Evolutionary conservation across 1,139 yeast species (phyloP), one percentile per base, ranked within the genome.

Genomic region (Hemisphaericaspora lyxosophila): DNA sequence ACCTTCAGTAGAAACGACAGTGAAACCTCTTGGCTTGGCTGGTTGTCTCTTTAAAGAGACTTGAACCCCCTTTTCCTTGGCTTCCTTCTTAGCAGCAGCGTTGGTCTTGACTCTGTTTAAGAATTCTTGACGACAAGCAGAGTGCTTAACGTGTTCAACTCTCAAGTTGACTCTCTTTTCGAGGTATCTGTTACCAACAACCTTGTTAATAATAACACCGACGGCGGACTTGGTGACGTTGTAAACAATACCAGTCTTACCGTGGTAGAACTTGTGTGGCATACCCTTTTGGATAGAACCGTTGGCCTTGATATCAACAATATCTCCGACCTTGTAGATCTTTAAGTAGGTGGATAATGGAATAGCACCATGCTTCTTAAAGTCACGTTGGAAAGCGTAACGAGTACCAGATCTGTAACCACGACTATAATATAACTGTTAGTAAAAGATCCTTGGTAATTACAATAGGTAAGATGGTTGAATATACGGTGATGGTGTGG

Each of bases 331-430:
- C 77, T 82, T 88, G 95, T 92, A 92, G 69, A 81, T 77, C 85
- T 87, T 89, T 81, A 92, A 78, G 94, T 90, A 92, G 70, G 95
- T 87, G 59, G 97, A 86, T 80, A 92, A 78, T 56, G 96, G 82
- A 69, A 89, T 81, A 64, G 84, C 74, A 75, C 97, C 98, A 78
- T 90, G 95, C 81, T 88, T 89, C 83, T 86, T 88, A 88, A 85
- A 90, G 84, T 90, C 97, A 80, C 97, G 94, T 78, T 89, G 88
- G 94, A 92, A 92, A 79, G 95, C 94, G 92, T 92, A 92, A 80
- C 98, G 95, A 80, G 97, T 92, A 82, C 97, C 95, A 67, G 97
- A 88, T 90, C 97, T 89, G 85, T 87, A 89, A 85, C 98, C 98
- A 82, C 88, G 97, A 77, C 94, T 85, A 63, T n/a, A 46, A 40